Base-by-base conservation (phyloP, 2,329 filamentous ascomycete species). In the Dothideomycetes sp. region DNA sequence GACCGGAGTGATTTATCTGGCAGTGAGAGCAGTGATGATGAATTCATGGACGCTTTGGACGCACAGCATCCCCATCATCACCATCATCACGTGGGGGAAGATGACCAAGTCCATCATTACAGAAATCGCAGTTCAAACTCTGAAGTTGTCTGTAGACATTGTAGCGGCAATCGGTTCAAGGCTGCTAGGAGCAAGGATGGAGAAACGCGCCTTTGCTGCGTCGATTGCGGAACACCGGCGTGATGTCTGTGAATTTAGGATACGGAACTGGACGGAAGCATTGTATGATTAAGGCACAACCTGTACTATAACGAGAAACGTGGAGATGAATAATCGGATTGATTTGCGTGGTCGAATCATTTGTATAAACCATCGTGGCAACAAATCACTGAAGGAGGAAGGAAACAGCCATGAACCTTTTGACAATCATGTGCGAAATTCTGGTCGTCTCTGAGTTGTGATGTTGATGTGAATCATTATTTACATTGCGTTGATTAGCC, bases 81-180 rank as follows among this genome's bases (percentile, higher is more conserved):
- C 5, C 41, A 50, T 4, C 44, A 48, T 5, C 41, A 49, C 4
- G 12, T 12, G 22, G 12, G 12, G 7, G 22, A 27, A 27, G 22
- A 27, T 7, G 22, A 12, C 7, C 7, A 27, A 27, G 22, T 12
- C 7, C 22, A 12, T 7, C 22, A 27, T 7, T 27, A 27, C 22
- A 27, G 7, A 12, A 7, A 27, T 27, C 22, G 22, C 22, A 12
- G 22, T 7, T 27, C 22, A 12, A 27, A 27, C 12, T 27, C 22
- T 27, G 29, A 41, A 14, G 17, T 50, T 41, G 32, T 38, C n/a
- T 84, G 80, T 50, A 61, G 64, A 16, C 48, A 56, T 16, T 85
- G 81, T 51, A 69, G 70, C 4, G 69, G 73, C 2, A 69, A 60
- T 15, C 75, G 77, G 44, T 85, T 85, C 48, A 74, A 74, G 47